Conservation (phyloP, 78 protist genomes). For the Isochrysis galbana region DNA sequence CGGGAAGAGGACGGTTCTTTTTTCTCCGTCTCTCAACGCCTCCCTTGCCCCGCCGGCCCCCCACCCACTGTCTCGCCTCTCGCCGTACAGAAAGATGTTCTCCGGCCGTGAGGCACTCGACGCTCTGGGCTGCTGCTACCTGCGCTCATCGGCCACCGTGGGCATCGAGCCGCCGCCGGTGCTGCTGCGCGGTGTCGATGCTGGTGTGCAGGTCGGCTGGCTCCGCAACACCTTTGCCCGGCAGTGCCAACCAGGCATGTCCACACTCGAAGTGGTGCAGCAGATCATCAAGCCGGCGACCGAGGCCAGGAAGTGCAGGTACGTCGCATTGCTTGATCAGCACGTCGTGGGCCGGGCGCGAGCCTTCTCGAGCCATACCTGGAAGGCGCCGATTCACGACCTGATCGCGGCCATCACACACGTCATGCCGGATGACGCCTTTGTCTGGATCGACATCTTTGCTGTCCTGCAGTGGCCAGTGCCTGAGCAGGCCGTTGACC, state of each 20-base stretch:
- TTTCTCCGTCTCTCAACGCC: too few relatives aligned
- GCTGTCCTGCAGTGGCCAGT: background rate
- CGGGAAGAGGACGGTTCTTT: too few relatives aligned
- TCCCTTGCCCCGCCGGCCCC: too few relatives aligned
- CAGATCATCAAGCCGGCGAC: background rate
- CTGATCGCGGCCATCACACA: background rate
- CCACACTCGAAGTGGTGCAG: background rate
- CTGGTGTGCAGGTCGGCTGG: background rate
- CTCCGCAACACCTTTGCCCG: background rate
- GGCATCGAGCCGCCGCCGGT: background rate
- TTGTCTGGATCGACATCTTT: background rate
- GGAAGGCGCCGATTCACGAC: background rate
- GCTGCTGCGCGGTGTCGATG: background rate
- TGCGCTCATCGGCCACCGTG: background rate
- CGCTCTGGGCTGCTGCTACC: background rate
- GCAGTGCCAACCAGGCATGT: background rate
- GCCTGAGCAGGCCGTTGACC: background rate
- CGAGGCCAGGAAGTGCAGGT: background rate
- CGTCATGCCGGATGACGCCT: background rate
- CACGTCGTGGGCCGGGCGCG: background rate
- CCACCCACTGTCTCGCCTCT: background rate
- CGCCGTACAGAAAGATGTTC: background rate
- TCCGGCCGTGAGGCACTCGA: background rate
- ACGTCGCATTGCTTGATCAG: background rate
- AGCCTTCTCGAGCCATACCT: background rate